Evolutionary conservation across 345 rosid genomes (phyloP), one percentile per base, ranked within the genome.

Genomic region (Rhodamnia rubescens): DNA sequence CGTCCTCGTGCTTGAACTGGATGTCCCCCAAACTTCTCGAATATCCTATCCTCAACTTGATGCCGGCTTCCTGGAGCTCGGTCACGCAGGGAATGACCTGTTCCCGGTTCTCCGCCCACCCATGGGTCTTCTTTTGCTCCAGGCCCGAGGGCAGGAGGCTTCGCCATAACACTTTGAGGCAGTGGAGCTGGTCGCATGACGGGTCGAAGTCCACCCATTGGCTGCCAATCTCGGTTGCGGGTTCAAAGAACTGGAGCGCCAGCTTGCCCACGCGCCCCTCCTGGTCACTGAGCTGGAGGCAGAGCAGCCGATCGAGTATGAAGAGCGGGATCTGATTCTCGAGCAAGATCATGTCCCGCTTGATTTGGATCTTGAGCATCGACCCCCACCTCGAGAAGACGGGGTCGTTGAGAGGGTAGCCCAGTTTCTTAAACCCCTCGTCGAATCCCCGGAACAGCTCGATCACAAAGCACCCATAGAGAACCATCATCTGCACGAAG

Each of bases 11-110:
- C 44, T 2, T 87, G 90, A 96, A 96, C 86, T 87, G 88, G 8
- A 95, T 89, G 88, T 94, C 96, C 99, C 97, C 95, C 87, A 96
- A 96, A 61, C 96, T 90, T 85, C 92, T 89, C 93, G 92, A 85
- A 81, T 88, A 91, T 91, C 7, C 5, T 2, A 0, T 5, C 54
- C 88, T 89, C 91, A 94, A 93, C 85, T 94, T 94, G 53, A 95
- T 91, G 14, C 98, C 96, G 3, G 96, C 93, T 18, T 92, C 98
- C 74, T 83, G 91, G 29, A 96, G 93, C 84, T 92, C 94, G 20
- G 95, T 90, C 47, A 92, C 96, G 56, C 96, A 94, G 82, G 92
- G 98, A 80, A 94, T 90, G 84, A 93, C 82, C 16, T 94, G 98
- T 32, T 91, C 94, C 40, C 98, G 88, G 10, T 97, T 90, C 42